A percentile compares a stretch with the other conserved stretches of the same genome.
These are phyloP conservation scores for Perkinsus chesapeaki DNA, from an alignment of 169 alveolate species.

Conservation along the genomic window DNA sequence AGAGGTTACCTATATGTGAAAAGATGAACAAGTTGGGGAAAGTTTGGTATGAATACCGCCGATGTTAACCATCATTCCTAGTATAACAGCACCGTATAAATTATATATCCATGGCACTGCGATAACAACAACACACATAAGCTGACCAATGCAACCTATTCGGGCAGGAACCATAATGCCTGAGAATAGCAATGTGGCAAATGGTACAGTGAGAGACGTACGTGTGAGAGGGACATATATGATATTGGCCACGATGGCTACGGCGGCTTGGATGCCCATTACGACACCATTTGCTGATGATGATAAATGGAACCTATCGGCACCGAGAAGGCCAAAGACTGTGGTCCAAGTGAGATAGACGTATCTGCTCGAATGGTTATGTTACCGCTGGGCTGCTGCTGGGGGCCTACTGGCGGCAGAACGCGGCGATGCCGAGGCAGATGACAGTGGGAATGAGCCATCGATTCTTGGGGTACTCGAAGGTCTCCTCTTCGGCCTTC, in stretches of 20 bases:
- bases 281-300: background rate
- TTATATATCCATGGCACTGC: background rate
- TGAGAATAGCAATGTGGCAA: background rate
- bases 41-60: background rate
- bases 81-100: background rate
- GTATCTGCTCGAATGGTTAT: background rate
- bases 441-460: background rate
- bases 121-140: background rate
- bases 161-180: background rate
- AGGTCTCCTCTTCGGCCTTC: background rate
- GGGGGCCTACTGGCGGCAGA: background rate
- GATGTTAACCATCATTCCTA: background rate
- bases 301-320: background rate
- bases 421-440: background rate
- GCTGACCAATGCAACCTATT: background rate
- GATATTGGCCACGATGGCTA: background rate
- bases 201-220: background rate
- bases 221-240: background rate
- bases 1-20: background rate
- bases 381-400: background rate
- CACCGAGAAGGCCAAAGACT: background rate
- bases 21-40: background rate
- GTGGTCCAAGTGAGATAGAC: background rate
- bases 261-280: background rate
- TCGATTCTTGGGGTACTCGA: background rate